Conservation (phyloP, 106 monocot species). For the Amphibolis antarctica region DNA sequence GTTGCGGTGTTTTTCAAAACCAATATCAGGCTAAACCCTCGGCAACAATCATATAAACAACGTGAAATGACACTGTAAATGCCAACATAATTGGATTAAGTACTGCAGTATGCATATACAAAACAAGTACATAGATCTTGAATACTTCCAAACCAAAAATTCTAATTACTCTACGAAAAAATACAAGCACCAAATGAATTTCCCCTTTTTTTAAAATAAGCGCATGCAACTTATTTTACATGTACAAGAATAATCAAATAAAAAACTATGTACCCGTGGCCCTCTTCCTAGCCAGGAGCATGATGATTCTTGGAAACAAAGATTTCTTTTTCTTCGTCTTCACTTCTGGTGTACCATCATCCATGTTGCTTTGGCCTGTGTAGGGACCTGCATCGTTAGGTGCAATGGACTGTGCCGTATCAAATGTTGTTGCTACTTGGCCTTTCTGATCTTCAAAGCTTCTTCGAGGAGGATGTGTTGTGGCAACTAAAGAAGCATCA, state of each 20-base stretch:
- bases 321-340: slow-evolving; percentile 48
- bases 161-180: too few species aligned
- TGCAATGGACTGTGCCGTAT: background rate
- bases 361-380: background rate
- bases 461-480: slow-evolving; percentile 4
- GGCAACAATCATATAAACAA: too few species aligned
- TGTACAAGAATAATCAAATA: background rate
- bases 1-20: too few species aligned
- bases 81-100: too few species aligned
- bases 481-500: slow-evolving; percentile 9
- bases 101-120: too few species aligned
- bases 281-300: slow-evolving; percentile 55
- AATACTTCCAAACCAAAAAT: too few species aligned
- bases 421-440: background rate
- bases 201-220: background rate
- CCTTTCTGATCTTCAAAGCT: slow-evolving; percentile 11
- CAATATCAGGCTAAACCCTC: too few species aligned
- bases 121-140: too few species aligned
- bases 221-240: background rate
- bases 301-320: slow-evolving; percentile 47
- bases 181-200: too few species aligned
- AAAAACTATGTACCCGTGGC: slow-evolving; percentile 12
- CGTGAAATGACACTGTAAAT: too few species aligned
- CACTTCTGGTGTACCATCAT: slow-evolving; percentile 7
- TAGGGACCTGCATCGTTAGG: slow-evolving; percentile 6